phyloP scores from a whole-genome alignment of 2,329 filamentous ascomycete genomes.

The Colletotrichum sp. region DNA sequence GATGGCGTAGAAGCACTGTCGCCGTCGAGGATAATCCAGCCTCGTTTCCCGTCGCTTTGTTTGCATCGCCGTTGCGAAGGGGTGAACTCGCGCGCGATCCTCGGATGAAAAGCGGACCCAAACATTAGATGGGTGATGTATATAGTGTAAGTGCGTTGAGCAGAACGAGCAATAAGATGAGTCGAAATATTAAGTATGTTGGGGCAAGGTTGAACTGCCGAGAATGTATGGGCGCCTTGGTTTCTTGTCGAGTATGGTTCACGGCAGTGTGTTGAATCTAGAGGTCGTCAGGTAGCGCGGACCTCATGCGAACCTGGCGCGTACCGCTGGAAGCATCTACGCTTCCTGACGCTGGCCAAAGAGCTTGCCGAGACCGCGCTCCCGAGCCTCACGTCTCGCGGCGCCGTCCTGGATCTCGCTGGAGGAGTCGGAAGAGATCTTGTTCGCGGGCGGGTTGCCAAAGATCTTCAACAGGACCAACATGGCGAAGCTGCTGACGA shows the following conservation, averaged over 20 bases:
- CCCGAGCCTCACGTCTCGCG: constrained; percentile 60
- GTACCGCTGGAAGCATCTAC: constrained; percentile 11
- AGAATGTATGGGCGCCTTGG: neutral
- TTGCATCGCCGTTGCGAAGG: neutral
- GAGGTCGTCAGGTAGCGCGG: constrained; percentile 17
- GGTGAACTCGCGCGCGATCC: constrained; percentile 17
- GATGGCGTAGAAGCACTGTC: constrained; percentile 54
- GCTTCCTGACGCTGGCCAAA: constrained; percentile 32
- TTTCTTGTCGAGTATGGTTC: neutral
- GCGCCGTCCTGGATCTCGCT: constrained; percentile 64
- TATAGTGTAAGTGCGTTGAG: neutral
- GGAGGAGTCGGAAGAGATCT: constrained; percentile 43
- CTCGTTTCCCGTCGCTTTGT: constrained; percentile 20
- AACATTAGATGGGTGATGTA: constrained; percentile 27
- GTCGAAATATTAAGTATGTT: constrained; percentile 9
- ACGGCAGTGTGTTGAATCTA: neutral
- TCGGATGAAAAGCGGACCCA: constrained; percentile 32
- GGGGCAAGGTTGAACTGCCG: constrained; percentile 42
- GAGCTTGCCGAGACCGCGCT: constrained; percentile 61
- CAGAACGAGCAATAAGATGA: constrained; percentile 3
- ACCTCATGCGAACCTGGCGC: constrained; percentile 24
- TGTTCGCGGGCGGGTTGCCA: constrained; percentile 57
- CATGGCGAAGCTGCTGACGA: constrained; percentile 74
- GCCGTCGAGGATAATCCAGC: constrained; percentile 30
- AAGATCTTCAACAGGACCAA: constrained; percentile 65